These are phyloP conservation scores for Ophiosphaerella narmari DNA, from an alignment of 2,329 filamentous ascomycete species.

Conservation along the genomic window DNA sequence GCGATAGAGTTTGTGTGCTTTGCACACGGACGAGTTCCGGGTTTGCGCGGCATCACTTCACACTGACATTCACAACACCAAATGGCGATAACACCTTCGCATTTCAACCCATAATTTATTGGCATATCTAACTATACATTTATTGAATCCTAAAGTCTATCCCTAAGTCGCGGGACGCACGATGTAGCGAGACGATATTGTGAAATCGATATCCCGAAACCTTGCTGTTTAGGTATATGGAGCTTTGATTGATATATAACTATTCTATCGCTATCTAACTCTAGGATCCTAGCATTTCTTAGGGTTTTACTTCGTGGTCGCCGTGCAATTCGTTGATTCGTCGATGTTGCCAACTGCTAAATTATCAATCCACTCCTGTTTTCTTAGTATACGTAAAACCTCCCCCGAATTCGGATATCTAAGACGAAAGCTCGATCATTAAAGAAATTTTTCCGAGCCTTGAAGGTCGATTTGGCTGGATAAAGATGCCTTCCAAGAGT, in stretches of 20 bases:
- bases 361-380: constrained; percentile 1
- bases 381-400: not conserved
- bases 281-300: not conserved
- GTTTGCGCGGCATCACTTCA: not conserved
- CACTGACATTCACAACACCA: no score
- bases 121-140: not conserved
- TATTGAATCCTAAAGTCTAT: not conserved
- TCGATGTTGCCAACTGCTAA: not conserved
- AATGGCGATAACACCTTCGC: not conserved
- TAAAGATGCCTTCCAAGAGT: not conserved
- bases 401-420: not conserved
- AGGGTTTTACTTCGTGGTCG: not conserved
- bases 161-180: no score
- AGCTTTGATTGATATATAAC: not conserved
- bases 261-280: not conserved
- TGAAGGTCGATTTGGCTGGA: no score
- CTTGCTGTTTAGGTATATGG: not conserved
- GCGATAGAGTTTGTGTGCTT: constrained; percentile 29
- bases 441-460: no score
- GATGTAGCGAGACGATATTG: no score
- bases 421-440: not conserved
- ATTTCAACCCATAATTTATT: not conserved
- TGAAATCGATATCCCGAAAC: not conserved
- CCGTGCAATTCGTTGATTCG: constrained; percentile 1
- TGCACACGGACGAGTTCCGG: constrained; percentile 15